Conservation (phyloP, 768 basidiomycete species). For the Suillus plorans region DNA sequence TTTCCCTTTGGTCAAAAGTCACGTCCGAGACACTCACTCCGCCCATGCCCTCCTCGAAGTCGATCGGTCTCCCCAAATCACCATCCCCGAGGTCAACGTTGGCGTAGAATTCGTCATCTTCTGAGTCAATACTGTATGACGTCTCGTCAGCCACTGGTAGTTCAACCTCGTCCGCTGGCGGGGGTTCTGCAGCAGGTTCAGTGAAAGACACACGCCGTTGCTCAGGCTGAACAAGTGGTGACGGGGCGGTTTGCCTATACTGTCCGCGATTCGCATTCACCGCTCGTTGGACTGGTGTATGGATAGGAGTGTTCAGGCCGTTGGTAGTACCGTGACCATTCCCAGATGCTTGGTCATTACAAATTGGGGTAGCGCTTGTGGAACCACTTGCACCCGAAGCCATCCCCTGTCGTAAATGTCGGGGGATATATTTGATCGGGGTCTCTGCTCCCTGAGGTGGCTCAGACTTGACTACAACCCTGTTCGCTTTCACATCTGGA, state of each 20-base stretch:
- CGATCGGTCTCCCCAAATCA: constrained; percentile 38
- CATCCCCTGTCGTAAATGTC: constrained; percentile 37
- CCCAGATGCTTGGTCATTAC: neutral
- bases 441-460: constrained; percentile 12
- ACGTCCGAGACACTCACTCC: constrained; percentile 14
- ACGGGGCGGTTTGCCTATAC: constrained; percentile 4
- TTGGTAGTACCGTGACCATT: neutral
- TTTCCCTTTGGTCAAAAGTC: neutral
- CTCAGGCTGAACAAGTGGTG: constrained; percentile 12
- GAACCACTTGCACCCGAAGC: constrained; percentile 6
- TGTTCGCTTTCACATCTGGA: neutral
- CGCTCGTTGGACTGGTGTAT: constrained; percentile 26
- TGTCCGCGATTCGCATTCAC: constrained; percentile 8
- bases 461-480: constrained; percentile 19
- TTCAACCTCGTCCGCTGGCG: constrained; percentile 4
- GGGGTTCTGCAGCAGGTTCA: constrained; percentile 4
- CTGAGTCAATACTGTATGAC: constrained; percentile 53
- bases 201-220: constrained; percentile 16
- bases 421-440: constrained; percentile 37
- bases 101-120: constrained; percentile 68
- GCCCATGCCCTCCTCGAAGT: constrained; percentile 38
- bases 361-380: constrained; percentile 6
- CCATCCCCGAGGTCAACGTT: constrained; percentile 51
- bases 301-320: constrained; percentile 35
- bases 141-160: constrained; percentile 24